These are phyloP conservation scores for Asterella californica DNA, from an alignment of 225 moss, liverwort and hornwort genomes.

Conservation along the genomic window DNA sequence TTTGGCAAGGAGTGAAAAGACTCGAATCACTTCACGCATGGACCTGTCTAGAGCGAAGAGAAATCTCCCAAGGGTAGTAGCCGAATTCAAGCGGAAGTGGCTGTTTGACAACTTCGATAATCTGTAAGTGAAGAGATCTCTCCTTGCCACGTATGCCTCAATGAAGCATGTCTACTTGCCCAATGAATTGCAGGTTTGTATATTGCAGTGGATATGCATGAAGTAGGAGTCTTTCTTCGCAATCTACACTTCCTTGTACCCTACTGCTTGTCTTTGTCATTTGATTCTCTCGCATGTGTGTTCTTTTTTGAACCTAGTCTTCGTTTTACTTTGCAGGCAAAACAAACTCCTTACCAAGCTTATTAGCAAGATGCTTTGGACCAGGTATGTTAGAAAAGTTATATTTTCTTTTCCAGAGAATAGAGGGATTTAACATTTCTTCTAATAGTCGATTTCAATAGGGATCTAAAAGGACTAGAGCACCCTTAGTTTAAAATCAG, in stretches of 20 bases:
- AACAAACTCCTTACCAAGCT: slow-evolving; percentile 69
- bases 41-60: slow-evolving; percentile 18
- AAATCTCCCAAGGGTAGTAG: slow-evolving; percentile 14
- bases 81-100: slow-evolving; percentile 20
- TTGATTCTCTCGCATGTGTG: neutral
- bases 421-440: neutral
- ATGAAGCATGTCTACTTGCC: slow-evolving; percentile 72
- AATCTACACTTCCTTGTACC: neutral
- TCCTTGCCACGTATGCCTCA: slow-evolving; percentile 59
- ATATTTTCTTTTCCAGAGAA: neutral
- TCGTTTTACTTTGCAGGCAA: slow-evolving; percentile 44
- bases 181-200: slow-evolving; percentile 69
- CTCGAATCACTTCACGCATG: neutral
- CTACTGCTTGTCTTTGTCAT: neutral
- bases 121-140: slow-evolving; percentile 7
- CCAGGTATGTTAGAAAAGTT: slow-evolving; percentile 40
- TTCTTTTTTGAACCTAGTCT: neutral
- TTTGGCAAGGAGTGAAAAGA: neutral
- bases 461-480: neutral
- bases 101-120: slow-evolving; percentile 21
- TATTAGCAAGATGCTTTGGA: slow-evolving; percentile 75
- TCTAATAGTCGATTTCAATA: neutral
- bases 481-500: neutral
- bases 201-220: neutral
- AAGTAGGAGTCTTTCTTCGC: neutral